Evolutionary conservation across 129 eudicot genomes (phyloP), one percentile per base, ranked within the genome.

Genomic region (Pulicaria dysenterica): DNA sequence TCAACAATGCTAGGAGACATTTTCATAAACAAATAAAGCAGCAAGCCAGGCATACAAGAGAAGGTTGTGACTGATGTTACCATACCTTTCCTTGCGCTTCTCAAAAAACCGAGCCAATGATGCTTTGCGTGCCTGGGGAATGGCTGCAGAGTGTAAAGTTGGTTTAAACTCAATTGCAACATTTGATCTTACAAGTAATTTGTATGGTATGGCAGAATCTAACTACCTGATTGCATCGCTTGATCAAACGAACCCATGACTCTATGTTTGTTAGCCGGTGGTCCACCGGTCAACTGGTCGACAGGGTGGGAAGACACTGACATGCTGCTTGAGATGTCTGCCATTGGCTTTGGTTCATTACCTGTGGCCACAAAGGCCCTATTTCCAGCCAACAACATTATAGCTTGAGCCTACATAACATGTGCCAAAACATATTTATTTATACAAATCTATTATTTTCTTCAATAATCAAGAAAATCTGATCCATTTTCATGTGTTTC

Each of bases 61-160:
- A 10, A 9, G 10, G 3, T 36, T 11, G 15, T 5, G 17, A 11
- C 4, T 17, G 41, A 40, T 73, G 62, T n/a, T 34, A 63, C 10
- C 38, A 9, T 86, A 90, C 96, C 96, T 90, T 77, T 90, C 96
- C 73, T 82, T 89, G 69, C 93, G 96, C 78, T 84, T 87, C 86
- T 87, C 89, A 63, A 90, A 74, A 74, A 87, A 90, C 7, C 94
- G 80, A 70, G 91, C 87, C 74, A 90, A 76, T 34, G 96, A 90
- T 81, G 96, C 96, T 67, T 87, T 85, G 76, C 87, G 85, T 4
- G 88, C 88, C 81, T 90, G 91, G 58, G 93, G 93, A 65, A 85
- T 80, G 76, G 90, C 93, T 90, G 88, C 83, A 86, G 34, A 67
- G n/a, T 61, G 80, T 39, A 70, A 40, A 37, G 34, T 47, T 10